Conservation (phyloP, 768 basidiomycete species). For the Strobilomyces echinocephalus region DNA sequence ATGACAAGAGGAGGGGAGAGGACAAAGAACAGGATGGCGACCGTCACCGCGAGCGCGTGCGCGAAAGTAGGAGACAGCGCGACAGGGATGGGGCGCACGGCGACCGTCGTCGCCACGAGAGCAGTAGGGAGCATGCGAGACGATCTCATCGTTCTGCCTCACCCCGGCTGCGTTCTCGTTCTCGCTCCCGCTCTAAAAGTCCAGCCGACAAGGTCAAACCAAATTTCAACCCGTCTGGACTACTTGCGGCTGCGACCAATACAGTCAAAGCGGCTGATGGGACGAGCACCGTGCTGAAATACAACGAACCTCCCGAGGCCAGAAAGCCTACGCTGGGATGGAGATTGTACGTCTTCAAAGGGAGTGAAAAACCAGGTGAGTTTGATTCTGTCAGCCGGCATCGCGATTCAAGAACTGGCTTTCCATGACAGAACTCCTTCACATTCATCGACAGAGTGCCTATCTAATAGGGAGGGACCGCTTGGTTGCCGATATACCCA, state of each 20-base stretch:
- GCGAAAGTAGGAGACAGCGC: too few species aligned
- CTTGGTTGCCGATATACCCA: slow-evolving; percentile 76
- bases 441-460: slow-evolving; percentile 90
- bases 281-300: slow-evolving; percentile 83
- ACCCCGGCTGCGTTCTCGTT: slow-evolving; percentile 36
- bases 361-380: slow-evolving; percentile 86
- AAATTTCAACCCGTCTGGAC: slow-evolving; percentile 83
- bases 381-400: background rate
- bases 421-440: slow-evolving; percentile 64
- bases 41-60: background rate
- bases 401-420: background rate
- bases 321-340: slow-evolving; percentile 85
- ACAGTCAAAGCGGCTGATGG: slow-evolving; percentile 74
- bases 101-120: slow-evolving; percentile 22
- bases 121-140: slow-evolving; percentile 30
- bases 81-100: slow-evolving; percentile 39
- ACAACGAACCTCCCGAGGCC: slow-evolving; percentile 98
- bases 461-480: slow-evolving; percentile 91
- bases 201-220: slow-evolving; percentile 70
- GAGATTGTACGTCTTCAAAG: slow-evolving; percentile 98
- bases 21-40: slow-evolving; percentile 10
- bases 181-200: slow-evolving; percentile 40
- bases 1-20: slow-evolving; percentile 15
- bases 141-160: slow-evolving; percentile 56
- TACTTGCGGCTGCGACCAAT: slow-evolving; percentile 95